Evolutionary conservation across 805 yeast species (phyloP), one percentile per base, ranked within the genome.

Genomic region (Sugiyamaella smithiae): DNA sequence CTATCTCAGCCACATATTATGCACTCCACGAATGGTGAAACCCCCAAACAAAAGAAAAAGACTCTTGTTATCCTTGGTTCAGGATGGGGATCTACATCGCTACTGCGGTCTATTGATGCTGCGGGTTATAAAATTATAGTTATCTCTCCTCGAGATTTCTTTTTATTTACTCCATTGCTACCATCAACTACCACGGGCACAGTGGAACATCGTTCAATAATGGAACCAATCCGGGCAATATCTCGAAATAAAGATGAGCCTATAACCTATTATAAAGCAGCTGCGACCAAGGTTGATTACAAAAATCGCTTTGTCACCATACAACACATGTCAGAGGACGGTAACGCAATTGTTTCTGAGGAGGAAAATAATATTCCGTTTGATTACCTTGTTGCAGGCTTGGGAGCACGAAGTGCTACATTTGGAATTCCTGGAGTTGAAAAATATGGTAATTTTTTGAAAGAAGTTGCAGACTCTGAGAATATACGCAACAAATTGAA

Each of bases 181-280:
- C 97, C 98, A 41, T 86, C 96, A 20, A 85, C 90, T 57, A 95
- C 97, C 49, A 89, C 96, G 31, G 97, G 97, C 56, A 86, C 96
- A 45, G 81, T 88, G 51, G 96, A 88, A 62, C 71, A 67, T 59
- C 87, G 93, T 67, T 90, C 97, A 19, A 90, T 90, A 64, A 85
- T 88, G 69, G 97, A 90, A 67, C 96, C 97, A 28, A 88, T 91
- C 48, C 81, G 96, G 70, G 74, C 85, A 46, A 84, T 90, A 61
- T 84, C 93, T 50, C 83, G 96, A 72, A 72, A 70, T 62, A 79
- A 79, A 70, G 76, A 84, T 68, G 72, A 81, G 26, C 76, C 82
- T 2, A 90, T 88, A 64, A 89, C 85, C 64, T 91, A 87, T 69
- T 80, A 83, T 62, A 97, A 90, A 73, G 97, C 96, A 47, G 95